These are phyloP conservation scores for Colletotrichum sp. DNA, from an alignment of 2,329 filamentous ascomycete species.

Conservation along the genomic window DNA sequence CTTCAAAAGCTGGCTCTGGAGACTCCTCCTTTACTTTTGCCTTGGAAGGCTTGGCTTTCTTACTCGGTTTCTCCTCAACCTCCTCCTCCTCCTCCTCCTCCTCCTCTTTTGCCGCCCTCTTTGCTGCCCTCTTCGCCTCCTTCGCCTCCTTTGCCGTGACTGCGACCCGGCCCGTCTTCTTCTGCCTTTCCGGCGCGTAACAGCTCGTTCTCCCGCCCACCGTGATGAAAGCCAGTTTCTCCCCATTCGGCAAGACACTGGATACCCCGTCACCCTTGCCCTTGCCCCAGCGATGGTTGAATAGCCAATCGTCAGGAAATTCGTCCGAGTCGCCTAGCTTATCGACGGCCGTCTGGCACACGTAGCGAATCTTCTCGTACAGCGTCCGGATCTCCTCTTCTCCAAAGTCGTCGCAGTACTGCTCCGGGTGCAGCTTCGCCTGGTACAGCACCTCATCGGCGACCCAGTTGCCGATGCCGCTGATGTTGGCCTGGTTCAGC, in stretches of 20 bases:
- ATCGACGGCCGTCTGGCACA: conserved; percentile 82
- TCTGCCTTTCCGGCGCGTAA: conserved; percentile 84
- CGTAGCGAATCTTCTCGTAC: conserved; percentile 74
- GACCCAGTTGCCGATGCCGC: conserved; percentile 97
- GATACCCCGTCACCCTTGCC: conserved; percentile 72
- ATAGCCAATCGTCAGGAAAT: conserved; percentile 89
- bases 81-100: conserved; percentile 33
- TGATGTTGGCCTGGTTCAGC: conserved; percentile 86
- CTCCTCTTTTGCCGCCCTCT: conserved; percentile 28
- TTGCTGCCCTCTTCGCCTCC: conserved; percentile 32
- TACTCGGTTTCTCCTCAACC: conserved; percentile 29
- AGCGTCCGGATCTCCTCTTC: conserved; percentile 74
- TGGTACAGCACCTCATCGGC: conserved; percentile 94
- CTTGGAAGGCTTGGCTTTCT: conserved; percentile 30
- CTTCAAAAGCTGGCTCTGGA: conserved; percentile 7
- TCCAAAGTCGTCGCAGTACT: conserved; percentile 84
- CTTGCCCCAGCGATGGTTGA: conserved; percentile 89
- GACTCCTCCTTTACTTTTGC: conserved; percentile 17
- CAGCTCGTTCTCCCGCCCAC: conserved; percentile 93
- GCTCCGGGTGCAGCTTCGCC: conserved; percentile 87
- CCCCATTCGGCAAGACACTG: conserved; percentile 78
- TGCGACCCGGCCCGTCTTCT: conserved; percentile 65
- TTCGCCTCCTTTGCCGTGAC: conserved; percentile 49
- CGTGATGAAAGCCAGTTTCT: conserved; percentile 84
- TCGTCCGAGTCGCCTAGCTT: conserved; percentile 80